Conservation (phyloP, 2,329 filamentous ascomycete genomes). For the Pleurostoma richardsiae region DNA sequence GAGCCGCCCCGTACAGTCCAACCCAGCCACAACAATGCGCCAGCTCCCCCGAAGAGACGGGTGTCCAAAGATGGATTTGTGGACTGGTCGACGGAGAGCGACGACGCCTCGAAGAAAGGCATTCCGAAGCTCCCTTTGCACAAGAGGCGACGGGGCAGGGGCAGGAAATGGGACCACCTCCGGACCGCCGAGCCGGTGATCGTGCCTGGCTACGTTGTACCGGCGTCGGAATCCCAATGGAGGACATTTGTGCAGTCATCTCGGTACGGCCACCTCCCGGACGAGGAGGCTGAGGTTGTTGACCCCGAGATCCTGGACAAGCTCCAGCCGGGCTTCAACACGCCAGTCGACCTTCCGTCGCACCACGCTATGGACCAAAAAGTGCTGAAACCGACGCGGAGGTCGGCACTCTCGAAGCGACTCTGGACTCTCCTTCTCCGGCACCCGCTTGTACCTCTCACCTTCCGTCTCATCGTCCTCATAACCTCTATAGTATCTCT, state of each 20-base stretch:
- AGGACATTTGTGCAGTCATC: slow-evolving; percentile 49
- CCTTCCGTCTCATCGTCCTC: slow-evolving; percentile 78
- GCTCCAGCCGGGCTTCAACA: slow-evolving; percentile 43
- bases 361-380: slow-evolving; percentile 13
- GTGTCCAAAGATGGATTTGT: slow-evolving; percentile 45
- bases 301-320: slow-evolving; percentile 34
- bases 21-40: slow-evolving; percentile 36
- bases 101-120: slow-evolving; percentile 24
- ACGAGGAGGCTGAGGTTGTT: slow-evolving; percentile 44
- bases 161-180: slow-evolving; percentile 56
- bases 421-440: slow-evolving; percentile 67
- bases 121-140: slow-evolving; percentile 40
- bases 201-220: slow-evolving; percentile 40
- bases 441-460: slow-evolving; percentile 79
- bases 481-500: slow-evolving; percentile 78
- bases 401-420: slow-evolving; percentile 49
- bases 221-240: slow-evolving; percentile 42
- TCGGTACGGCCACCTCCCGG: slow-evolving; percentile 39
- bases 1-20: slow-evolving; percentile 30
- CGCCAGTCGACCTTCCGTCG: slow-evolving; percentile 24
- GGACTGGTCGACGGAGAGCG: slow-evolving; percentile 29
- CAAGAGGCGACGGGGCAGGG: slow-evolving; percentile 40
- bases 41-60: slow-evolving; percentile 31
- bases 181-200: slow-evolving; percentile 56
- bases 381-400: slow-evolving; percentile 18